Percentiles rank a stretch among this genome's conserved stretches.
Evolutionary conservation across 2,329 filamentous ascomycete genomes (phyloP).

Genomic region (Triangularia setosa): DNA sequence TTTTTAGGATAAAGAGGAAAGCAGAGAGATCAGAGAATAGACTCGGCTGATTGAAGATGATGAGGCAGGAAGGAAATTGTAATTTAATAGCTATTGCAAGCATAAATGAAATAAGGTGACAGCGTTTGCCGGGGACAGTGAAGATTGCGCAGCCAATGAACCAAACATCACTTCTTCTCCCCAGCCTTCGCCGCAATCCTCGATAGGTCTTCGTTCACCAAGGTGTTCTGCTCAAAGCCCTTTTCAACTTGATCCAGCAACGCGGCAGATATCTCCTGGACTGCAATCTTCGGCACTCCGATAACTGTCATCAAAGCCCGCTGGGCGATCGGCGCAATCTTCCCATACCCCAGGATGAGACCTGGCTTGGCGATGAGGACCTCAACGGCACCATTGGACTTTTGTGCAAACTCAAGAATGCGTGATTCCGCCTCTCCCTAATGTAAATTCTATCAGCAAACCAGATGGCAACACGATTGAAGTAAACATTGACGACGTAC

Average conservation of each 20-base stretch:
- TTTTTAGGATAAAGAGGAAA: no score
- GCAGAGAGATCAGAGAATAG: no score
- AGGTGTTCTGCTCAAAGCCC: conserved; percentile 45
- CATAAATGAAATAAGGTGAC: no score
- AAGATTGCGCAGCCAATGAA: not conserved
- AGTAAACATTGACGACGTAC: not conserved
- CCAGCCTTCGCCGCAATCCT: conserved; percentile 31
- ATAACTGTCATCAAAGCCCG: conserved; percentile 26
- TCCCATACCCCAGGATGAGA: conserved; percentile 34
- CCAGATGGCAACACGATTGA: no score
- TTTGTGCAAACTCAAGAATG: conserved; percentile 39
- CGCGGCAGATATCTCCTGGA: conserved; percentile 38
- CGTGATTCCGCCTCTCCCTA: conserved; percentile 41
- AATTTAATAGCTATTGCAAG: no score
- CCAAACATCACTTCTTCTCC: not conserved
- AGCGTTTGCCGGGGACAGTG: no score
- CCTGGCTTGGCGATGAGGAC: conserved; percentile 40
- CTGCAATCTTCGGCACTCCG: conserved; percentile 34
- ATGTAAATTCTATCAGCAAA: not conserved
- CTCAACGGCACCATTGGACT: conserved; percentile 37
- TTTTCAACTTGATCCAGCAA: conserved; percentile 42
- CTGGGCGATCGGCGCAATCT: conserved; percentile 8
- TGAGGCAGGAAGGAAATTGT: no score
- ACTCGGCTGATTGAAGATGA: no score
- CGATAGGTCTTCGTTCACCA: conserved; percentile 41